Evolutionary conservation across 805 yeast genomes (phyloP).

Genomic region (Metschnikowia similis): DNA sequence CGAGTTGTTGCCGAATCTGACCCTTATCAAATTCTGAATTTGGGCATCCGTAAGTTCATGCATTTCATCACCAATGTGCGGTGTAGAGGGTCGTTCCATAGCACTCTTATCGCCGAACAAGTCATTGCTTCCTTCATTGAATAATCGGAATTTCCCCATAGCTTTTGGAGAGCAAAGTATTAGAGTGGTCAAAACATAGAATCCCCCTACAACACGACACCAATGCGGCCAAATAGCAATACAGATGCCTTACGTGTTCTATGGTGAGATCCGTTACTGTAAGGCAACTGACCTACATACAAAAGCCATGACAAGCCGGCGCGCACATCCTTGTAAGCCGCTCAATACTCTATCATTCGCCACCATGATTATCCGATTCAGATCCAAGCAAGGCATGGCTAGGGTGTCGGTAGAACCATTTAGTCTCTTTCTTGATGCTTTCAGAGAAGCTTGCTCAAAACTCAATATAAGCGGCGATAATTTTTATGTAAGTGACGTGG

Average conservation of each 20-base stretch:
- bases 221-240: background rate
- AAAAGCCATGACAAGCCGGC: background rate
- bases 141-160: background rate
- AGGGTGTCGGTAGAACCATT: slow-evolving; percentile 52
- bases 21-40: slow-evolving; percentile 18
- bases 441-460: slow-evolving; percentile 36
- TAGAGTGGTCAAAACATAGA: background rate
- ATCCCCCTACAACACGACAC: background rate
- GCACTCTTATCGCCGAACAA: background rate
- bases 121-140: background rate
- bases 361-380: slow-evolving; percentile 55
- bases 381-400: slow-evolving; percentile 80
- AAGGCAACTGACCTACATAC: background rate
- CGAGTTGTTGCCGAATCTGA: slow-evolving; percentile 26
- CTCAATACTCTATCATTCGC: background rate
- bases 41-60: slow-evolving; percentile 21
- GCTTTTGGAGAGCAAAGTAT: background rate
- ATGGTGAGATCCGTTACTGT: background rate
- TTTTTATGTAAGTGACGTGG: slow-evolving; percentile 39
- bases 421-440: slow-evolving; percentile 41
- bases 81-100: background rate
- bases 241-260: background rate
- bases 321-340: background rate
- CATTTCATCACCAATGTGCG: slow-evolving; percentile 12
- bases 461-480: slow-evolving; percentile 13